Conservation (phyloP, 331 rosid genomes). For the Stylosanthes scabra region DNA sequence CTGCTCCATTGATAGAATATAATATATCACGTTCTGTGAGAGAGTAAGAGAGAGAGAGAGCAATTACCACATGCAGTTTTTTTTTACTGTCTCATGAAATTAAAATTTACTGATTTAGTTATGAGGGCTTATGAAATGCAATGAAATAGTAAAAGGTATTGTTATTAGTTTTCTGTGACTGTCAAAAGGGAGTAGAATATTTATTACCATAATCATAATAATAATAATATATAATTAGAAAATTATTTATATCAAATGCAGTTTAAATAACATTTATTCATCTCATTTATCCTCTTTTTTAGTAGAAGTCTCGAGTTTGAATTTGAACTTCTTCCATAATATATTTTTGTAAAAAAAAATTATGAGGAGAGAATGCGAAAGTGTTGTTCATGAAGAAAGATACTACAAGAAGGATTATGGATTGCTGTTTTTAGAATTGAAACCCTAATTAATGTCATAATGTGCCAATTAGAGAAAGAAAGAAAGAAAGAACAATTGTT, state of each 20-base stretch:
- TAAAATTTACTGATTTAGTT: background rate
- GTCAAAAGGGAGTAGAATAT: slow-evolving; percentile 26
- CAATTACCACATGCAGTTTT: slow-evolving; percentile 25
- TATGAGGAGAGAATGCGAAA: no score
- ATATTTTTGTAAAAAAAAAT: no score
- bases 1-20: background rate
- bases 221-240: no score
- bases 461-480: background rate
- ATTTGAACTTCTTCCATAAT: no score
- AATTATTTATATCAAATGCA: no score
- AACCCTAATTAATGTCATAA: slow-evolving; percentile 34
- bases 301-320: no score
- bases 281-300: no score
- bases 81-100: slow-evolving; percentile 26
- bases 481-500: background rate
- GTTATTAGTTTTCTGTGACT: slow-evolving; percentile 18
- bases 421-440: slow-evolving; percentile 18
- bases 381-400: slow-evolving; percentile 16
- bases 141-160: slow-evolving; percentile 41
- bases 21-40: slow-evolving; percentile 32
- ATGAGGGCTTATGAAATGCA: slow-evolving; percentile 36
- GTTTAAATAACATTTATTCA: no score
- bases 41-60: background rate
- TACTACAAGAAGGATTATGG: background rate
- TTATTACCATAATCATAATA: no score